These are phyloP conservation scores for Cryptococcus hybrid DNA, from an alignment of 1,284 basidiomycete species.

Conservation along the genomic window DNA sequence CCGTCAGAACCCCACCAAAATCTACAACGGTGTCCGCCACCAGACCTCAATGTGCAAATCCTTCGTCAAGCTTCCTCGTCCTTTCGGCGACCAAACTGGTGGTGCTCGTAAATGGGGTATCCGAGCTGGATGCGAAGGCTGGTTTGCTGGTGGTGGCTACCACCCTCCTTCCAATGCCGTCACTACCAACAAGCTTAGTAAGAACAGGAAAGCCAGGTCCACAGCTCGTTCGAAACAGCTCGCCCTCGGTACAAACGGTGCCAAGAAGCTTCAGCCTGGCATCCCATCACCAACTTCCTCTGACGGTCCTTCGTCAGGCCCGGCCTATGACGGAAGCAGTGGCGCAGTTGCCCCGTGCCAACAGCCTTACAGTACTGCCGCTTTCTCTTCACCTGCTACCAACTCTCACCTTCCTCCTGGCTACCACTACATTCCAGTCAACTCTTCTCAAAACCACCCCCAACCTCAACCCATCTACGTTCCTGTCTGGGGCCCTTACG, in stretches of 20 bases:
- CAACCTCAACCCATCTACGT: conserved; percentile 19
- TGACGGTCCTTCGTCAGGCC: conserved; percentile 31
- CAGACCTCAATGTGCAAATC: conserved; percentile 50
- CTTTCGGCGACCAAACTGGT: conserved; percentile 49
- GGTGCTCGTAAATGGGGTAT: conserved; percentile 50
- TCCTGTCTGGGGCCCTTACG: conserved; percentile 24
- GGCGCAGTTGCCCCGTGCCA: neutral
- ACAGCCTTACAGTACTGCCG: conserved; percentile 1
- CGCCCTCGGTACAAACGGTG: conserved; percentile 26
- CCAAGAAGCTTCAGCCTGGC: conserved; percentile 4
- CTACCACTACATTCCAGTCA: conserved; percentile 33
- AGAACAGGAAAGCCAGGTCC: conserved; percentile 22
- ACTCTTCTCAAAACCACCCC: conserved; percentile 14
- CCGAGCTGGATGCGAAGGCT: conserved; percentile 45
- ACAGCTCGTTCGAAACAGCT: conserved; percentile 35
- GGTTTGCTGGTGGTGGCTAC: conserved; percentile 43
- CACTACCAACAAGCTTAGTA: conserved; percentile 5
- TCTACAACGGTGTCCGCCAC: conserved; percentile 52
- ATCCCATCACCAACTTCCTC: conserved; percentile 13
- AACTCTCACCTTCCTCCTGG: conserved; percentile 22
- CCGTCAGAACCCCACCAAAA: conserved; percentile 48
- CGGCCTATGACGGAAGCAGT: conserved; percentile 29
- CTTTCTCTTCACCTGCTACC: conserved; percentile 5
- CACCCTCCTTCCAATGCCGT: conserved; percentile 24
- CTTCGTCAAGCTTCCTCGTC: conserved; percentile 48